Evolutionary conservation across 1,284 basidiomycete species (phyloP), one percentile per base, ranked within the genome.

Genomic region (Vanrija humicola): DNA sequence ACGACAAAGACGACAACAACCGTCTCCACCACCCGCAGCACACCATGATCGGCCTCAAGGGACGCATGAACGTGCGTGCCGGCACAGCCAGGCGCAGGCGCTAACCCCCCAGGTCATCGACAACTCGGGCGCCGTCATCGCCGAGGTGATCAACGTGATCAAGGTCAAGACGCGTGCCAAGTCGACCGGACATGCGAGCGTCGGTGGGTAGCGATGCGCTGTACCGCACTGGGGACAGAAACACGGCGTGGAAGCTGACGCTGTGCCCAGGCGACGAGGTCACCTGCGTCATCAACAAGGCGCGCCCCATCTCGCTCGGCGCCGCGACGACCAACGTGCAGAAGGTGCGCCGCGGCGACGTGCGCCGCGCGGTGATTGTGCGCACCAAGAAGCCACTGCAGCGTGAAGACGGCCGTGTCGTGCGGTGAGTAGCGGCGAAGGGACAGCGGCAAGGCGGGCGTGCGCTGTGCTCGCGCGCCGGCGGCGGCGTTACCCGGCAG

Each of bases 91-190:
- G 5, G 21, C 5, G 21, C 46, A 19, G 48, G 18, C 52, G 26
- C 47, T 25, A 38, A 39, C 29, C n/a, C 52, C 38, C 18, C 67
- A 93, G 89, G 87, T 94, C 67, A 96, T 98, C 75, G 95, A 98
- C 82, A 98, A 98, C 79, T 95, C 95, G n/a, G 95, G 95, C 54
- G 95, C 90, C 3, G 82, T 98, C 61, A 80, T 96, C 56, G 88
- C 95, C 42, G 95, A 98, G 80, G 96, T 94, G 70, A 91, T 99
- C 75, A 97, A 98, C 74, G 86, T 98, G 21, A 82, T 98, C 58
- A 96, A 97, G 78, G 87, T 90, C 77, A 98, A 97, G 79, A 90
- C 77, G 40, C 55, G 53, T 21, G 53, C 64, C 26, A 65, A 65
- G 48, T 90, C 79, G 82, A 73, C 73, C 44, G 91, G 83, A 83